These are phyloP conservation scores for Syzygium aromaticum DNA, from an alignment of 345 rosid genomes.

Conservation along the genomic window DNA sequence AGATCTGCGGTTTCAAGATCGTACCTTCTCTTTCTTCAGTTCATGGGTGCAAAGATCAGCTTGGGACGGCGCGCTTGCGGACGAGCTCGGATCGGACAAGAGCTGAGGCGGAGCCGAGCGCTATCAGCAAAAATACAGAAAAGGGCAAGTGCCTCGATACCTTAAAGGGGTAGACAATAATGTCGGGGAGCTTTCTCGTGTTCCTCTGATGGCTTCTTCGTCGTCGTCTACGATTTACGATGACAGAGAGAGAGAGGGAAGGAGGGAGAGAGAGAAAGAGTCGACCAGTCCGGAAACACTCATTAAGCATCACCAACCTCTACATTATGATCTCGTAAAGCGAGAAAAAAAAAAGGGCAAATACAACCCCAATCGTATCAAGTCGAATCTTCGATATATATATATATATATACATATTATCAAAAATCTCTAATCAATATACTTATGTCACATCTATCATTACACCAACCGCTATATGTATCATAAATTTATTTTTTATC, in stretches of 20 bases:
- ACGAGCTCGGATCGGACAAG: background rate
- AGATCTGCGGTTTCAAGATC: background rate
- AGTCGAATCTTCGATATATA: background rate
- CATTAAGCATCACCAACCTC: background rate
- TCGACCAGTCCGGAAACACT: background rate
- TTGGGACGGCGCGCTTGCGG: background rate
- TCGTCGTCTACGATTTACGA: background rate
- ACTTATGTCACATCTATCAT: fast-evolving
- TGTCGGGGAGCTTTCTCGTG: background rate
- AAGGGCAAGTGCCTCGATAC: background rate
- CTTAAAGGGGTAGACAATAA: background rate
- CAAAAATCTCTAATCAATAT: too few relatives aligned
- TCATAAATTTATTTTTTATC: too few relatives aligned
- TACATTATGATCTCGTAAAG: background rate
- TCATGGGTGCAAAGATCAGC: background rate
- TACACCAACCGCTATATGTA: too few relatives aligned
- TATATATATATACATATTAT: background rate
- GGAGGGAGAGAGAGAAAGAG: background rate
- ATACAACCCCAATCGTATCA: background rate
- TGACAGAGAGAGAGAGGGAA: background rate
- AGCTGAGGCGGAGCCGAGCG: background rate
- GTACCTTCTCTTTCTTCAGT: background rate
- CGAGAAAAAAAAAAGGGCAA: background rate
- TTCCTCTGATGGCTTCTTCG: background rate
- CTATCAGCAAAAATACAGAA: background rate